phyloP scores from a whole-genome alignment of 2,329 filamentous ascomycete species.

The Pseudocercospora macadamiae region DNA sequence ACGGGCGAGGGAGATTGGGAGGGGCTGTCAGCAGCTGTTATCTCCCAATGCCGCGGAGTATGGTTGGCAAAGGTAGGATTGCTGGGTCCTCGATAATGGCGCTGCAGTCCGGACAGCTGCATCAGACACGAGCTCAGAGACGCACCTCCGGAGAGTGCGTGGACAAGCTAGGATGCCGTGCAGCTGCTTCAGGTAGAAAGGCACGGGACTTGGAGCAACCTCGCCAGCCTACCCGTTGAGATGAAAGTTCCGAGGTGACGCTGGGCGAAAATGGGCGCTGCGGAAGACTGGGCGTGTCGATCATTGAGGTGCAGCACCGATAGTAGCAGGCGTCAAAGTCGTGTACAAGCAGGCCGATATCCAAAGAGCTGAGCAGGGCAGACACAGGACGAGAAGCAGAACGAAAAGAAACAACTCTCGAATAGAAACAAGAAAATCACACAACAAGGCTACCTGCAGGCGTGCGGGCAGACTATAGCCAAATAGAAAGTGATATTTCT shows the following conservation, averaged over 20 bases:
- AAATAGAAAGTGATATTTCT: constrained; percentile 16
- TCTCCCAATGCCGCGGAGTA: constrained; percentile 38
- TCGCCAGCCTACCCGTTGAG: constrained; percentile 19
- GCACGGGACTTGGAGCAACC: constrained; percentile 21
- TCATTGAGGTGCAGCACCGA: constrained; percentile 19
- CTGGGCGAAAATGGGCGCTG: constrained; percentile 23
- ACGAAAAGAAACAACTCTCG: not conserved
- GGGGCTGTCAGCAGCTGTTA: constrained; percentile 30
- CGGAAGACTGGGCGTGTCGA: constrained; percentile 21
- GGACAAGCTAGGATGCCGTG: constrained; percentile 13
- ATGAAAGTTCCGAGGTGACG: constrained; percentile 15
- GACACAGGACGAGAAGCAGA: not conserved
- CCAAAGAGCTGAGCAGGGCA: constrained; percentile 3
- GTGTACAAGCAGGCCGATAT: not conserved
- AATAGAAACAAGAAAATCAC: constrained; percentile 12
- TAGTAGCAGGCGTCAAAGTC: not conserved
- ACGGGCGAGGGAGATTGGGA: constrained; percentile 33
- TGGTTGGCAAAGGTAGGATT: constrained; percentile 39
- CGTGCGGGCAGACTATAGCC: constrained; percentile 11
- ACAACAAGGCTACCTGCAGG: constrained; percentile 26
- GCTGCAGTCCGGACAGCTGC: constrained; percentile 39
- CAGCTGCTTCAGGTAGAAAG: constrained; percentile 27
- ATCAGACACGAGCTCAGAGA: constrained; percentile 34
- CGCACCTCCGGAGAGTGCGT: constrained; percentile 12
- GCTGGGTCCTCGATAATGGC: constrained; percentile 25